Evolutionary conservation across 2,329 filamentous ascomycete genomes (phyloP).

Genomic region (Simplicillium sp.): DNA sequence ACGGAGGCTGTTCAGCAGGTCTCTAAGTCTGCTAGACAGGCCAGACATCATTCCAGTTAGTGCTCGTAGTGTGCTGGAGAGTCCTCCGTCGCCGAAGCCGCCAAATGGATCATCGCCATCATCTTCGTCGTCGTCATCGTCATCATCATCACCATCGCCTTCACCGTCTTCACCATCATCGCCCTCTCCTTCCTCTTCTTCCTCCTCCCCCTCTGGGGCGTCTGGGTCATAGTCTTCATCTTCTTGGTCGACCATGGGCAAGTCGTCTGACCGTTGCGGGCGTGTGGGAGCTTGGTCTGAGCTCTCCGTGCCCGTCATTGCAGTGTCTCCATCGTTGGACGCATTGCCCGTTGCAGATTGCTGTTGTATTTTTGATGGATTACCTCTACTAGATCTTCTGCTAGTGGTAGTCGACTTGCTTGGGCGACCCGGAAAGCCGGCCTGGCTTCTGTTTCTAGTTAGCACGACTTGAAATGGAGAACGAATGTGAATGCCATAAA

Average conservation of each 20-base stretch:
- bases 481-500: not conserved
- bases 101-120: constrained; percentile 58
- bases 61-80: constrained; percentile 76
- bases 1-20: constrained; percentile 65
- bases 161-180: constrained; percentile 28
- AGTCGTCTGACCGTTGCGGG: too few species aligned
- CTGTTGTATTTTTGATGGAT: too few species aligned
- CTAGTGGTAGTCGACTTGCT: too few species aligned
- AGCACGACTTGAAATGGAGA: constrained; percentile 9
- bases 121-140: constrained; percentile 52
- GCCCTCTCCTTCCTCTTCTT: constrained; percentile 15
- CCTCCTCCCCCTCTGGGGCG: constrained; percentile 25
- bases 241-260: not conserved
- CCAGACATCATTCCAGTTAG: constrained; percentile 89
- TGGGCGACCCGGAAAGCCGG: not conserved
- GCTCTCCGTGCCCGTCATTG: not conserved
- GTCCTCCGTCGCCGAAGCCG: constrained; percentile 58
- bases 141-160: constrained; percentile 41
- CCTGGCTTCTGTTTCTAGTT: not conserved
- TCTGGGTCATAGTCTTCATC: constrained; percentile 8
- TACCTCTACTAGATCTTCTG: too few species aligned
- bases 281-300: too few species aligned
- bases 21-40: constrained; percentile 68
- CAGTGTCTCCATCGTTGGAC: not conserved
- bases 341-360: not conserved